Evolutionary conservation across 139 green algal species (phyloP).

Genomic region (Gonium pectorale): DNA sequence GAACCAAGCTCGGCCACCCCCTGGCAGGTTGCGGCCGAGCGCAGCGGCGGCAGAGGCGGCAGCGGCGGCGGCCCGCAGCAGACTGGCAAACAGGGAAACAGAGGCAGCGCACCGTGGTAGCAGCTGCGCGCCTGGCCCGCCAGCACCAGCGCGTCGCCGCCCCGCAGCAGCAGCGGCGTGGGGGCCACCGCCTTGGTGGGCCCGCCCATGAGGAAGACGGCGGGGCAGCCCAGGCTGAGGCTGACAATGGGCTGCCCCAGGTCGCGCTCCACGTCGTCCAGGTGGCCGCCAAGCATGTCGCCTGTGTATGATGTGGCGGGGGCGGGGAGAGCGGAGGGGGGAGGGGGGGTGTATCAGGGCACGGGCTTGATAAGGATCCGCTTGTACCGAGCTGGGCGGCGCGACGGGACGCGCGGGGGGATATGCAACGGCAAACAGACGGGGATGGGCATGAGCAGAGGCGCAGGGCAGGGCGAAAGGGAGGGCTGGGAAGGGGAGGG

Average conservation of each 20-base stretch:
- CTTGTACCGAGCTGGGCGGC: too few relatives aligned
- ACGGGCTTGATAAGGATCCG: too few relatives aligned
- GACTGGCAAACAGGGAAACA: neutral
- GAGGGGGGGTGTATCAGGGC: too few relatives aligned
- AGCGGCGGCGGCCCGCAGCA: neutral
- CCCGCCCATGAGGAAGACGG: slow-evolving; percentile 90
- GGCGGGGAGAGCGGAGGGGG: too few relatives aligned
- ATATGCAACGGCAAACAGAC: too few relatives aligned
- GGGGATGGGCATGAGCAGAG: too few relatives aligned
- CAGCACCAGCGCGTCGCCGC: slow-evolving; percentile 89
- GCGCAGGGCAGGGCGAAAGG: too few relatives aligned
- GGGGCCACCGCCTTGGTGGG: slow-evolving; percentile 67
- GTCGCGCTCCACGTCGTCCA: slow-evolving; percentile 90
- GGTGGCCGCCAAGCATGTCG: slow-evolving; percentile 88
- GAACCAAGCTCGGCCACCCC: neutral
- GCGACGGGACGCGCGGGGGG: too few relatives aligned
- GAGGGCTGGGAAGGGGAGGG: too few relatives aligned
- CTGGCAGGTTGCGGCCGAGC: neutral
- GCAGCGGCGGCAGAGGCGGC: neutral
- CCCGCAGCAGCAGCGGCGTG: slow-evolving; percentile 80
- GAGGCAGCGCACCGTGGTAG: slow-evolving; percentile 73
- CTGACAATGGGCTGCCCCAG: slow-evolving; percentile 86
- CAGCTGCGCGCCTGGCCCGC: slow-evolving; percentile 69
- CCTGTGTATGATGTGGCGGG: too few relatives aligned
- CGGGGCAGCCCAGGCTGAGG: slow-evolving; percentile 85